Base-by-base conservation (phyloP, 306 rosid genomes). In the Castanea mollissima region DNA sequence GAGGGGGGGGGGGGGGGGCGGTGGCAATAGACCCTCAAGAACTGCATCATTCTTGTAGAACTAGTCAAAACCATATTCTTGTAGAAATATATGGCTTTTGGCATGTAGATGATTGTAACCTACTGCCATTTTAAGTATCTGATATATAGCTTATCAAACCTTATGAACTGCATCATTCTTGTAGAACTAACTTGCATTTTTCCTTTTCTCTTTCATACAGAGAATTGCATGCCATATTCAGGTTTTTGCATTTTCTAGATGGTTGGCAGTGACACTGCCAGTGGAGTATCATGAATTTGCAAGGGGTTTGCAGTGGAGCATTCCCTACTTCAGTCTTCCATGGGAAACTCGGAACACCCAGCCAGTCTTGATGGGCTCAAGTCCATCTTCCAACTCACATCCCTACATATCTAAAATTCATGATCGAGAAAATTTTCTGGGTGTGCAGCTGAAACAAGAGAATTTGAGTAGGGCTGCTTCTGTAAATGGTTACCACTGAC, bases 181-280 rank as follows among this genome's bases (percentile, higher is more conserved):
- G 54, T 65, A 68, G 41, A 34, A 18, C 46, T 68, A 35, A 68
- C n/a, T 35, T 13, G 27, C 72, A n/a, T 68, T 35, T 32, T 32
- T 34, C 32, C 23, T 55, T 72, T 59, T 23, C 64, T 68, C n/a
- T 76, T 77, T 81, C 76, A 52, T 88, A 85, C 95, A 94, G 98
- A 94, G 98, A 91, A 88, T 88, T 78, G 77, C 91, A 82, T 81
- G 91, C 85, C 93, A 92, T 81, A 88, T 94, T 84, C 98, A 94
- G 86, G 86, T 92, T 75, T 94, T 88, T 67, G 97, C 97, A 65
- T 84, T 94, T 57, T 86, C 93, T 52, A 89, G 93, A 86, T 94
- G 97, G 97, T 76, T 92, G 85, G 69, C 90, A 29, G 95, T 84
- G 74, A 85, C 85, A 57, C 78, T 92, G 80, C 98, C 98, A 5